A percentile compares a stretch with the other conserved stretches of the same genome.
Conservation (phyloP, 1,284 basidiomycete genomes). For the Cerioporus squamosus region DNA sequence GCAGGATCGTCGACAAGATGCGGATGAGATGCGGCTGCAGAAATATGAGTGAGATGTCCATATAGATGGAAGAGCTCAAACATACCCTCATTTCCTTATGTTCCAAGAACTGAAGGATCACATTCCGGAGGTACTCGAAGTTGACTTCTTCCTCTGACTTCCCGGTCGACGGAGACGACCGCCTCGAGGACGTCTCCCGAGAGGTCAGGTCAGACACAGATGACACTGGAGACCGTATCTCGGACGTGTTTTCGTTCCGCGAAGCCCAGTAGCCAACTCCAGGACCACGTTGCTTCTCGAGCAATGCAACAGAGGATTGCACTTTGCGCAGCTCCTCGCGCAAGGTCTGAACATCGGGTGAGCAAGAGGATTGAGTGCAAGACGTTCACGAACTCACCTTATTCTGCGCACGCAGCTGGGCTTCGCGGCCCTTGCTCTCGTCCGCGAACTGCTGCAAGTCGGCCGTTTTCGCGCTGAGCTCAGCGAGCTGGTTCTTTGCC, state of each 20-base stretch:
- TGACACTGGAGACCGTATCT: slow-evolving; percentile 51
- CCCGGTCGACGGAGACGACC: slow-evolving; percentile 38
- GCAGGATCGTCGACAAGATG: slow-evolving; percentile 89
- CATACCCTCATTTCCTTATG: slow-evolving; percentile 87
- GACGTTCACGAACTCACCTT: slow-evolving; percentile 54
- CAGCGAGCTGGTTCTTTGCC: slow-evolving; percentile 46
- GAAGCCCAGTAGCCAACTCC: slow-evolving; percentile 92
- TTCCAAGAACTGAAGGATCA: slow-evolving; percentile 92
- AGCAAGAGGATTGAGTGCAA: not conserved
- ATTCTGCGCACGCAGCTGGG: slow-evolving; percentile 69
- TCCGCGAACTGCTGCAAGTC: slow-evolving; percentile 63
- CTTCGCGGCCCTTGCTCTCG: slow-evolving; percentile 67
- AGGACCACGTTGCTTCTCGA: slow-evolving; percentile 88
- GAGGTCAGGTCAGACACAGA: slow-evolving; percentile 47
- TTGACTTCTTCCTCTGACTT: slow-evolving; percentile 89
- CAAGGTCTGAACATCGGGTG: slow-evolving; percentile 58
- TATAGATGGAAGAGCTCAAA: slow-evolving; percentile 24
- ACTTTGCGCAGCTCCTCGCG: slow-evolving; percentile 93
- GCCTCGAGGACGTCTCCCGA: slow-evolving; percentile 44
- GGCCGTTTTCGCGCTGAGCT: slow-evolving; percentile 48
- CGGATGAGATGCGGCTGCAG: slow-evolving; percentile 84
- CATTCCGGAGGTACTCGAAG: slow-evolving; percentile 93
- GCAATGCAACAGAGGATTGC: slow-evolving; percentile 86
- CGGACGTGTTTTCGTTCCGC: slow-evolving; percentile 44
- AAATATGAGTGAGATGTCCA: not conserved